Base-by-base conservation (phyloP, 2,329 filamentous ascomycete species). In the Colletotrichum abscissum region DNA sequence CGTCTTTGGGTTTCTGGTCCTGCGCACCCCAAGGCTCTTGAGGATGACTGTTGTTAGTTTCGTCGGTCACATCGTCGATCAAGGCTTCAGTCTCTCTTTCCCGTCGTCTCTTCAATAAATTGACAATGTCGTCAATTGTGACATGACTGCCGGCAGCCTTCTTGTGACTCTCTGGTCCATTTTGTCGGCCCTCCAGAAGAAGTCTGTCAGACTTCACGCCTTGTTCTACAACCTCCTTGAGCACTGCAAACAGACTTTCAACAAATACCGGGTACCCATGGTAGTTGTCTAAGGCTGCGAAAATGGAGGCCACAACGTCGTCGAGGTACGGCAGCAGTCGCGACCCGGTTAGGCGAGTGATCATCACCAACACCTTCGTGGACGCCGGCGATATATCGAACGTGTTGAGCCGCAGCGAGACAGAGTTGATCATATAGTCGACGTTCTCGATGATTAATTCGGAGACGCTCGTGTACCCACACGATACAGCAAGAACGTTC, bases 371-470 rank as follows among this genome's bases (percentile, higher is more conserved):
- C 2, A 98, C 97, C 76, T 96, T 93, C 3, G 95, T 95, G 3
- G 95, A 95, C 75, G 97, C 94, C 1, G 96, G 95, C 0, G 95
- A 96, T 65, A 98, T 92, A 76, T 98, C 95, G 76, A 98, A 94
- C 0, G 94, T 94, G 78, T 98, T 98, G 8, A 99, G 88, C 74
- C 95, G 94, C 73, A 98, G 84, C 0, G 94, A 94, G 19, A 99
- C 91, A 0, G 97, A 94, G 79, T 98, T 98, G 74, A 98, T 92
- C 83, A 99, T 93, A 81, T 99, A 99, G 82, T 99, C 97, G 19
- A 95, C 95, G 74, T 99, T 99, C 65, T 93, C 91, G 33, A 98
- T 90, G 52, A 99, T 92, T 76, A 99, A 86, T 19, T 94, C 91
- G 30, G 93, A 92, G 5, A 96, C 93, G 77, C 88, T 92, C 0